phyloP scores from a whole-genome alignment of 2,329 filamentous ascomycete genomes.

The Leptographium wingfieldii region DNA sequence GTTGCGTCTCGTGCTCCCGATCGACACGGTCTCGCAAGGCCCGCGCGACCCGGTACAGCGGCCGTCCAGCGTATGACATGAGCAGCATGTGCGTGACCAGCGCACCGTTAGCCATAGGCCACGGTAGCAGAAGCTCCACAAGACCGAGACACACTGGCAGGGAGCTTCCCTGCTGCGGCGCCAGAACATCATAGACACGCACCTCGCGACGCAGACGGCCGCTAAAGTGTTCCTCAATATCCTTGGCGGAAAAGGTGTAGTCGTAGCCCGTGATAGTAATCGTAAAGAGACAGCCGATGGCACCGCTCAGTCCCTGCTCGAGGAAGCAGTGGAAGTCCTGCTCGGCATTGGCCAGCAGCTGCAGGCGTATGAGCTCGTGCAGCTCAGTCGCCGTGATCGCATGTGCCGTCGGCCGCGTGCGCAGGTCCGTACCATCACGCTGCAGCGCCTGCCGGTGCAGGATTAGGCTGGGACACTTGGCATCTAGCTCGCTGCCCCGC shows the following conservation, averaged over 20 bases:
- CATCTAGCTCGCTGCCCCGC: background rate
- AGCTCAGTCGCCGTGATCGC: background rate
- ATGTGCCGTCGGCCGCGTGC: background rate
- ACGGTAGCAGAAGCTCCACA: constrained; percentile 7
- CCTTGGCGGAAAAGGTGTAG: constrained; percentile 12
- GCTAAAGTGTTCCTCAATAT: constrained; percentile 5
- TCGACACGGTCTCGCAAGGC: background rate
- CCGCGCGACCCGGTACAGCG: background rate
- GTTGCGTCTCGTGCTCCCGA: background rate
- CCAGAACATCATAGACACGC: constrained; percentile 6
- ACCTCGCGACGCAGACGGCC: constrained; percentile 6
- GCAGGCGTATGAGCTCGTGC: background rate
- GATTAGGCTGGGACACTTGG: background rate
- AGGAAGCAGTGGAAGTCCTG: constrained; percentile 6
- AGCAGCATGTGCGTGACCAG: constrained; percentile 10
- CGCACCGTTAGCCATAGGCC: background rate
- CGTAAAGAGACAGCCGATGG: constrained; percentile 10
- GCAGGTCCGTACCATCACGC: background rate
- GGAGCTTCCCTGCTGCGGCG: constrained; percentile 5
- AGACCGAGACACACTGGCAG: constrained; percentile 11
- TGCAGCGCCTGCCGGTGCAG: background rate
- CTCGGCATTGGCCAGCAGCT: constrained; percentile 6
- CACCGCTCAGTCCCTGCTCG: background rate
- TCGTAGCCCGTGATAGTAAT: constrained; percentile 10
- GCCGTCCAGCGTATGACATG: constrained; percentile 9